These are phyloP conservation scores for Cyclotella choctawhatcheeana DNA, from an alignment of 108 stramenopile species.

Conservation along the genomic window DNA sequence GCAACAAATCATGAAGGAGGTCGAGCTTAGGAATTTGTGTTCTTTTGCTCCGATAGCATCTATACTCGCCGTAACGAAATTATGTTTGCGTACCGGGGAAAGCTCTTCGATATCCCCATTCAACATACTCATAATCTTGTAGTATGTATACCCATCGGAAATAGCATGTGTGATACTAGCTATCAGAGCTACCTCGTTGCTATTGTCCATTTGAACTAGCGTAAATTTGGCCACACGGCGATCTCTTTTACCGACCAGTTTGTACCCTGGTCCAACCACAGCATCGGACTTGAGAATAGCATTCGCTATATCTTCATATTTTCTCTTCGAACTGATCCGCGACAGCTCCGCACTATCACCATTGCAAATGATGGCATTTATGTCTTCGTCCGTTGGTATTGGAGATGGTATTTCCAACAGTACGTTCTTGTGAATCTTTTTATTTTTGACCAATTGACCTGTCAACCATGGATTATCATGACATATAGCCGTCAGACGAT, in stretches of 20 bases:
- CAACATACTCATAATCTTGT: conserved; percentile 36
- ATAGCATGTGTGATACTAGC: conserved; percentile 27
- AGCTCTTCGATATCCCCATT: conserved; percentile 15
- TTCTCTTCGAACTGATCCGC: not conserved
- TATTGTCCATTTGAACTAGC: conserved; percentile 11
- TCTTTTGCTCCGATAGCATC: conserved; percentile 22
- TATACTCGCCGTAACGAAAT: conserved; percentile 20
- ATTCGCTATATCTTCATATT: conserved; percentile 12
- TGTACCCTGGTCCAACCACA: conserved; percentile 22
- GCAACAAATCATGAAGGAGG: conserved; percentile 10
- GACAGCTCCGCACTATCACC: conserved; percentile 2
- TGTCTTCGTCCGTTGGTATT: conserved; percentile 8
- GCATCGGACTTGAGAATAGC: conserved; percentile 9
- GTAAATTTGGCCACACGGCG: conserved; percentile 20
- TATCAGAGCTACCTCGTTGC: conserved; percentile 24
- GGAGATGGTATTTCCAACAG: conserved; percentile 5
- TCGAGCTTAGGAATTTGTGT: not conserved
- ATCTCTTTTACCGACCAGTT: conserved; percentile 26
- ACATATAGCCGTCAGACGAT: conserved; percentile 14
- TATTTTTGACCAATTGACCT: conserved; percentile 19
- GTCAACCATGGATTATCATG: conserved; percentile 30
- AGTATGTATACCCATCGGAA: conserved; percentile 30
- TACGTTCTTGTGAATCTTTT: conserved; percentile 20
- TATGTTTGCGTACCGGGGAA: conserved; percentile 11
- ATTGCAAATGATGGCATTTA: conserved; percentile 19